These are phyloP conservation scores for Basidioascus undulatus DNA, from an alignment of 768 basidiomycete genomes.

Conservation along the genomic window DNA sequence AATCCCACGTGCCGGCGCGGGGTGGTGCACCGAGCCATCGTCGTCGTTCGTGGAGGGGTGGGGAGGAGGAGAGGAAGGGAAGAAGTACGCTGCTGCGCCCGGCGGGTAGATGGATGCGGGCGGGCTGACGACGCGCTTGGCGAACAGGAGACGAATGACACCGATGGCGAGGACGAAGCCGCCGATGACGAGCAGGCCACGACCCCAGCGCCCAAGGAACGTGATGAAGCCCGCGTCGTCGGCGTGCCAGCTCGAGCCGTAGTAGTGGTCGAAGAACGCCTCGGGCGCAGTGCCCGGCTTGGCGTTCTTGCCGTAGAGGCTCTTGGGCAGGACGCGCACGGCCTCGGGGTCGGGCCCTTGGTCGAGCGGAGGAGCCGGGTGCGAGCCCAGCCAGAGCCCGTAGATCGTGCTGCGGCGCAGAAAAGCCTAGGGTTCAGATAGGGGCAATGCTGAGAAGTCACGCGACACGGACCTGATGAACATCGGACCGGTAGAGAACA, in stretches of 20 bases:
- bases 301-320: constrained; percentile 94
- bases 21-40: too few species aligned
- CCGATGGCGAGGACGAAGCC: constrained; percentile 44
- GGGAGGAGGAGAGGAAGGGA: too few species aligned
- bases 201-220: constrained; percentile 73
- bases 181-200: constrained; percentile 64
- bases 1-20: too few species aligned
- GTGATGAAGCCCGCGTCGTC: constrained; percentile 95
- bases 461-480: constrained; percentile 28
- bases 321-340: constrained; percentile 78
- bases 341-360: constrained; percentile 18
- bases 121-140: too few species aligned
- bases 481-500: constrained; percentile 99
- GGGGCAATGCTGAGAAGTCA: too few species aligned
- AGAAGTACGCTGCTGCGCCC: too few species aligned
- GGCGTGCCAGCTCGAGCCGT: constrained; percentile 94
- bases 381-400: background rate
- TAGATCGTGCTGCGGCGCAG: background rate
- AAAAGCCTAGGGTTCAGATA: too few species aligned
- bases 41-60: too few species aligned
- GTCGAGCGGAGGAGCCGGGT: background rate
- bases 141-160: constrained; percentile 27
- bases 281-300: constrained; percentile 56
- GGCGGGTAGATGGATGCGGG: too few species aligned
- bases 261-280: constrained; percentile 90